A percentile compares a stretch with the other conserved stretches of the same genome.
phyloP scores from a whole-genome alignment of 768 basidiomycete species.

The Hemileccinum rubropunctum region DNA sequence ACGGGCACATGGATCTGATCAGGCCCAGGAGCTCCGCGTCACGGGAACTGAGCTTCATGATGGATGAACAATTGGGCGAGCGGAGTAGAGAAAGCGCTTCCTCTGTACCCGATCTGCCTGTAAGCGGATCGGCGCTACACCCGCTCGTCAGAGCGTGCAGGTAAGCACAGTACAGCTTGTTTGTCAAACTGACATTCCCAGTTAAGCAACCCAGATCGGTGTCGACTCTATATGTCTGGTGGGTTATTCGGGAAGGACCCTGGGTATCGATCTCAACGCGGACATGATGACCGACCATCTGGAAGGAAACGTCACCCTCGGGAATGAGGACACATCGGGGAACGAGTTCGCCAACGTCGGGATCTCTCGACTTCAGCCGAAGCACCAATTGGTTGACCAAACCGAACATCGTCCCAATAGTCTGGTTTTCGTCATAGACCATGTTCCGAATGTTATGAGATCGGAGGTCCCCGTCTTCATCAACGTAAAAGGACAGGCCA shows the following conservation, averaged over 20 bases:
- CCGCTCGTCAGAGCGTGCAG: conserved; percentile 45
- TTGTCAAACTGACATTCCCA: conserved; percentile 20
- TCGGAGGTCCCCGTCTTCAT: conserved; percentile 32
- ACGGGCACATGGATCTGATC: conserved; percentile 36
- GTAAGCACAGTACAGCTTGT: conserved; percentile 37
- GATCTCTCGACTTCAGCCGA: conserved; percentile 20
- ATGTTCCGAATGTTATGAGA: conserved; percentile 41
- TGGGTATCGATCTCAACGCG: conserved; percentile 9
- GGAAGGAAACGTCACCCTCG: conserved; percentile 25
- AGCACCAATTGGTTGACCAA: conserved; percentile 40
- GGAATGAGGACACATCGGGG: conserved; percentile 39
- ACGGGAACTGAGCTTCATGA: conserved; percentile 30
- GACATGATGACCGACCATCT: conserved; percentile 14
- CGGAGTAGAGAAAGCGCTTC: conserved; percentile 39
- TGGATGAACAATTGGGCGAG: conserved; percentile 39
- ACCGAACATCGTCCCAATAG: conserved; percentile 44
- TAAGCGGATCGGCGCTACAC: conserved; percentile 42
- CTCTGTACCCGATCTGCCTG: conserved; percentile 39
- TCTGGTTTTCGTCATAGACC: conserved; percentile 42
- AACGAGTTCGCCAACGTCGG: neutral
- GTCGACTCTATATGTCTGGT: conserved; percentile 31
- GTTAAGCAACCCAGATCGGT: conserved; percentile 26
- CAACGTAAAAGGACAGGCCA: conserved; percentile 39
- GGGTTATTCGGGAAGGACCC: conserved; percentile 6
- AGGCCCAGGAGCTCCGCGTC: conserved; percentile 30